Conservation (phyloP, 2,329 filamentous ascomycete species). For the Fusarium aywerte region DNA sequence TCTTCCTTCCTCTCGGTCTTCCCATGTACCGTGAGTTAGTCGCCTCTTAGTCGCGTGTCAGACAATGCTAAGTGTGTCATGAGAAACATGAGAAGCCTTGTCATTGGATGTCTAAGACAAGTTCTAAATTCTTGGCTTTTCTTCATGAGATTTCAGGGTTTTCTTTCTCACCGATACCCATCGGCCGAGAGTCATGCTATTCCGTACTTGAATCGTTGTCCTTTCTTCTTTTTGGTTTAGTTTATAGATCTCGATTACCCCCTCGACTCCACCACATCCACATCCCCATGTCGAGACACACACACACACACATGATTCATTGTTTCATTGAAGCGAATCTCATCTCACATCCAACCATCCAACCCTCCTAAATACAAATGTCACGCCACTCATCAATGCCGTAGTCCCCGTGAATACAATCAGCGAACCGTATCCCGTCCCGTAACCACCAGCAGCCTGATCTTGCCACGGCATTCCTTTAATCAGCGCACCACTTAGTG, state of each 20-base stretch:
- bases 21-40: background rate
- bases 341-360: slow-evolving; percentile 45
- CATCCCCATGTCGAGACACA: too few relatives aligned
- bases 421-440: slow-evolving; percentile 49
- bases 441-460: slow-evolving; percentile 47
- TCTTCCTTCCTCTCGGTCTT: too few relatives aligned
- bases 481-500: slow-evolving; percentile 65
- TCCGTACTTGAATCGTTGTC: background rate
- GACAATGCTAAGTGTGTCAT: background rate
- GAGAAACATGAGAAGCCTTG: too few relatives aligned
- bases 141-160: background rate
- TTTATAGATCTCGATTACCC: background rate
- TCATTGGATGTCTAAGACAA: background rate
- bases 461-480: slow-evolving; percentile 55
- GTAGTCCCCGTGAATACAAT: slow-evolving; percentile 51
- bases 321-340: background rate
- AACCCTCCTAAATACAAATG: slow-evolving; percentile 47
- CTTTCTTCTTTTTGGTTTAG: background rate
- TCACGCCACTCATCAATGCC: slow-evolving; percentile 46
- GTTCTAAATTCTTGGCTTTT: background rate
- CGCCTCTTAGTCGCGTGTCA: background rate
- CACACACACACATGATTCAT: background rate
- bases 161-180: background rate
- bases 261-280: background rate
- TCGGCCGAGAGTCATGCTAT: background rate